phyloP scores from a whole-genome alignment of 768 basidiomycete genomes.

The Boletus pseudopeckii region DNA sequence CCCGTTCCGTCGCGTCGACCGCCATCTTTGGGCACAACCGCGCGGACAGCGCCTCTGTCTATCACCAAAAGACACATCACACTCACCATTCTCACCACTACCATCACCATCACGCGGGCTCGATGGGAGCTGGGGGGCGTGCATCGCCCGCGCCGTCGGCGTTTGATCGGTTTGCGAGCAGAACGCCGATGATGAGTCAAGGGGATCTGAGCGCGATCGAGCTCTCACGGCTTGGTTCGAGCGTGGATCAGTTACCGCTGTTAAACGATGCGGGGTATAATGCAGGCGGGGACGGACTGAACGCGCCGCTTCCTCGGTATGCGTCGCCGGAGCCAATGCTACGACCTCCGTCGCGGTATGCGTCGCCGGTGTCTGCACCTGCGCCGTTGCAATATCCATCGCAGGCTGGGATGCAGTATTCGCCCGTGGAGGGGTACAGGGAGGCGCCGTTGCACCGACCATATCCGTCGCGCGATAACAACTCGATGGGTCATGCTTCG shows the following conservation, averaged over 20 bases:
- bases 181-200: slow-evolving; percentile 38
- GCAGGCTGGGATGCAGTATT: slow-evolving; percentile 23
- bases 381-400: slow-evolving; percentile 43
- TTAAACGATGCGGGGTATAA: slow-evolving; percentile 34
- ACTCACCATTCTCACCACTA: background rate
- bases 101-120: slow-evolving; percentile 35
- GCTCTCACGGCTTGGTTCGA: slow-evolving; percentile 51
- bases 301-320: slow-evolving; percentile 27
- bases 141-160: slow-evolving; percentile 42
- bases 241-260: slow-evolving; percentile 56
- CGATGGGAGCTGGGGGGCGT: slow-evolving; percentile 32
- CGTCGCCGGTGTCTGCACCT: slow-evolving; percentile 33
- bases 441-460: slow-evolving; percentile 68
- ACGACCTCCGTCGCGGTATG: slow-evolving; percentile 27
- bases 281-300: slow-evolving; percentile 5
- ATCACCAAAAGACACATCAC: slow-evolving; percentile 36
- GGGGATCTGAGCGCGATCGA: slow-evolving; percentile 43
- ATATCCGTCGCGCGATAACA: slow-evolving; percentile 26
- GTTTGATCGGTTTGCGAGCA: slow-evolving; percentile 58
- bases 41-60: slow-evolving; percentile 37
- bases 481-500: slow-evolving; percentile 5
- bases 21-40: slow-evolving; percentile 43
- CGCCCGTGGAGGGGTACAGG: slow-evolving; percentile 39
- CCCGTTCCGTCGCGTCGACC: slow-evolving; percentile 65
- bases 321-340: slow-evolving; percentile 17